Percentiles rank a stretch among this genome's conserved stretches.
phyloP scores from a whole-genome alignment of 2,329 filamentous ascomycete genomes.

The Cladosporium cucumerinum region DNA sequence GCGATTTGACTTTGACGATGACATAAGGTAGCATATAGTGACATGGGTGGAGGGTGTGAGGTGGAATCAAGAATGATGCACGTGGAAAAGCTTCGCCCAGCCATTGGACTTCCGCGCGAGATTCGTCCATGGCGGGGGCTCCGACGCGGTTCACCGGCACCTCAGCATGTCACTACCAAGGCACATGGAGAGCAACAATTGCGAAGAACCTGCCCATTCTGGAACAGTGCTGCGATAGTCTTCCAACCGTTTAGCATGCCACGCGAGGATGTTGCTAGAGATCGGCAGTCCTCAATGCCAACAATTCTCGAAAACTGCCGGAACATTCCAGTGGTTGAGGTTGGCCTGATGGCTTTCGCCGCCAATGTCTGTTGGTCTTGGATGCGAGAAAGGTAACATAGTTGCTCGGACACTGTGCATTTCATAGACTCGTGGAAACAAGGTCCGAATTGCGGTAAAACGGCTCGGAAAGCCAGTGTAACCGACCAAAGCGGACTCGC shows the following conservation, averaged over 20 bases:
- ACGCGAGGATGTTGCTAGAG: not conserved
- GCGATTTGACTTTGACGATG: not conserved
- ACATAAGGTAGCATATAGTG: not conserved
- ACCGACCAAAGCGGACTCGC: too few relatives aligned
- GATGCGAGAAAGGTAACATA: not conserved
- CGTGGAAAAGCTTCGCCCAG: slow-evolving; percentile 3
- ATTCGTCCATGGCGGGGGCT: not conserved
- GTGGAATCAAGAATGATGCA: not conserved
- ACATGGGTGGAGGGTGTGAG: not conserved
- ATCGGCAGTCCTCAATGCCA: not conserved
- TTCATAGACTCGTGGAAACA: not conserved
- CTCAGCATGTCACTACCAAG: not conserved
- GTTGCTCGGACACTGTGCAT: not conserved
- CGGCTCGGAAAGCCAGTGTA: not conserved
- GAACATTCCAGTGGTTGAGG: not conserved
- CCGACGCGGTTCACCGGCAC: not conserved
- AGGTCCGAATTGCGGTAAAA: not conserved
- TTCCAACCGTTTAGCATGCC: not conserved
- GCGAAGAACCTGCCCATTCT: not conserved
- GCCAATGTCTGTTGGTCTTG: not conserved
- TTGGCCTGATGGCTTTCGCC: not conserved
- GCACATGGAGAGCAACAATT: not conserved
- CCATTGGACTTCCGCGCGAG: slow-evolving; percentile 5
- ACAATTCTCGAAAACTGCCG: not conserved
- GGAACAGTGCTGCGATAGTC: not conserved